A percentile compares a stretch with the other conserved stretches of the same genome.
Conservation (phyloP, 257 asterid species). For the Plantago ovata region DNA sequence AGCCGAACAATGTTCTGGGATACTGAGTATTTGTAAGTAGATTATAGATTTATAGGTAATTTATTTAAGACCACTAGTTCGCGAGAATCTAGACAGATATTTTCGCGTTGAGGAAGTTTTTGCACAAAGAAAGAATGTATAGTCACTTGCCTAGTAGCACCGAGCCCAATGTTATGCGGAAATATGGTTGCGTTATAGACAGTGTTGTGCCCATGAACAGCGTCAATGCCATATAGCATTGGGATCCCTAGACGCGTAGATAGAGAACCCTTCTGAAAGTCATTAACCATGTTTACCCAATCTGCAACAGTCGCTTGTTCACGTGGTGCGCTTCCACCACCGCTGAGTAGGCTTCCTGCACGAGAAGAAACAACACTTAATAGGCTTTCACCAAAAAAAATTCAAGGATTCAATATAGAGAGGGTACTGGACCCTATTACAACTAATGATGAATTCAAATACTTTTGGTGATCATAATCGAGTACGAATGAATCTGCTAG, state of each 20-base stretch:
- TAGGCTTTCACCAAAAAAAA: background rate
- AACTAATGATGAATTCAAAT: too few species aligned
- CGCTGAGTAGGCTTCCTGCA: constrained; percentile 80
- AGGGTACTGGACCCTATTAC: background rate
- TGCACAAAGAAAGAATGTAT: constrained; percentile 7
- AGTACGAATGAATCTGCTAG: too few species aligned
- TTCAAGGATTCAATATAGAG: background rate
- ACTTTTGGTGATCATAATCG: too few species aligned
- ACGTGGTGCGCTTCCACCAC: constrained; percentile 88
- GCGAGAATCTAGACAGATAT: background rate
- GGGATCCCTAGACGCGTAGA: constrained; percentile 85
- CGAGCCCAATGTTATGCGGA: constrained; percentile 89
- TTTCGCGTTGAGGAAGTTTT: constrained; percentile 1
- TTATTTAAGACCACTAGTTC: background rate
- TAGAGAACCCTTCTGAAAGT: constrained; percentile 65
- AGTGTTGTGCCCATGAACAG: constrained; percentile 84
- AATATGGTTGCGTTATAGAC: constrained; percentile 81
- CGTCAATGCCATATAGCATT: constrained; percentile 87
- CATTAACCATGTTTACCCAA: constrained; percentile 81
- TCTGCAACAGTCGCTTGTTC: constrained; percentile 64
- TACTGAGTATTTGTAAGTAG: background rate
- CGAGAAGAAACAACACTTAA: constrained; percentile 1
- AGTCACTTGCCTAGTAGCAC: constrained; percentile 65
- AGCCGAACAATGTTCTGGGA: constrained; percentile 8
- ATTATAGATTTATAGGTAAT: background rate